phyloP scores from a whole-genome alignment of 257 asterid genomes.

The Petunia axillaris region DNA sequence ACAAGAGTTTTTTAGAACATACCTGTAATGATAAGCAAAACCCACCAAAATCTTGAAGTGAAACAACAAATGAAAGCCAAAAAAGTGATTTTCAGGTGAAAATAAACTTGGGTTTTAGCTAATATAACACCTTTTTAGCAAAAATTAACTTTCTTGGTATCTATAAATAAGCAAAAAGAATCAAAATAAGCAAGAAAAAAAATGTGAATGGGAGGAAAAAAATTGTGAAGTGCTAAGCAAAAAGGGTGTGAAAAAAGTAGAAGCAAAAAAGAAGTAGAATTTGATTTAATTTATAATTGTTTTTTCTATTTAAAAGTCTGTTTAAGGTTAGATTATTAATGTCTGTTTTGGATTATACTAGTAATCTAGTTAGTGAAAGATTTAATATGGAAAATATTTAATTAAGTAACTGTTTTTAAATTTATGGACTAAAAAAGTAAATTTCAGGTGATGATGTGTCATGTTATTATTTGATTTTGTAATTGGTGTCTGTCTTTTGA shows the following conservation, averaged over 20 bases:
- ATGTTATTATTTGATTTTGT: background rate
- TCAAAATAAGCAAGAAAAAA: slow-evolving; percentile 1
- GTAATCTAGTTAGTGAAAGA: background rate
- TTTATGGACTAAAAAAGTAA: background rate
- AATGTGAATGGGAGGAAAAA: slow-evolving; percentile 19
- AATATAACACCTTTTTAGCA: background rate
- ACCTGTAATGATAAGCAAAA: slow-evolving; percentile 17
- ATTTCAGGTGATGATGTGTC: background rate
- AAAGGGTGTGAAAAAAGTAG: slow-evolving; percentile 25
- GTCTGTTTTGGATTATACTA: background rate
- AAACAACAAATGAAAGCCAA: background rate
- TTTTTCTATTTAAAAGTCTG: background rate
- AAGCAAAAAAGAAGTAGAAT: slow-evolving; percentile 12
- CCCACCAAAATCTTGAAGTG: slow-evolving; percentile 6
- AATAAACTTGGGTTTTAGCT: slow-evolving; percentile 15
- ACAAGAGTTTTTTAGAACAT: background rate
- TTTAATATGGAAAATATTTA: background rate
- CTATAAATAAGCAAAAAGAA: slow-evolving; percentile 19
- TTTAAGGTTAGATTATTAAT: background rate
- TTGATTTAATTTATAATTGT: slow-evolving; percentile 6
- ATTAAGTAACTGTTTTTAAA: slow-evolving; percentile 18
- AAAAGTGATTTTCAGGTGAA: slow-evolving; percentile 25
- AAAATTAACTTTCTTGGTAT: slow-evolving; percentile 2
- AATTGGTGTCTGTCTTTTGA: background rate
- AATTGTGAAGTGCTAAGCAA: slow-evolving; percentile 20